Evolutionary conservation across 148 eudicot species (phyloP).

Genomic region (Rhododendron williamsianum): DNA sequence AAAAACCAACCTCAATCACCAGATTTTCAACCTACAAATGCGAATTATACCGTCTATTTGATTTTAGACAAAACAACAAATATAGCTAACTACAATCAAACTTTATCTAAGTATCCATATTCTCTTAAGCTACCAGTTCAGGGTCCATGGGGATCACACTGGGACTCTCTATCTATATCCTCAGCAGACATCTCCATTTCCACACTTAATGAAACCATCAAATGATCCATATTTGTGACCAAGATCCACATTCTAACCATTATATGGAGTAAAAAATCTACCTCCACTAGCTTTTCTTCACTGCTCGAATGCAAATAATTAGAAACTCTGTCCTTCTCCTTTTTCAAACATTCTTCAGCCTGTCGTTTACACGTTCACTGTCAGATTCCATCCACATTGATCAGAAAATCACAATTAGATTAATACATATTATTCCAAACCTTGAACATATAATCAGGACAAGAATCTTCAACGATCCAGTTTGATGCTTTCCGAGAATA

Average conservation of each 20-base stretch:
- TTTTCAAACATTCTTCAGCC: constrained; percentile 59
- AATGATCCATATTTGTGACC: background rate
- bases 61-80: background rate
- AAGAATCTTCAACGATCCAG: constrained; percentile 66
- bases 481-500: constrained; percentile 71
- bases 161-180: background rate
- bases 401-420: background rate
- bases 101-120: background rate
- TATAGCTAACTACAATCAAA: background rate
- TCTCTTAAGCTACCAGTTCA: too few species aligned
- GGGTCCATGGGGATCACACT: too few species aligned
- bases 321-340: constrained; percentile 64
- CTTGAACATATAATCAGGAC: constrained; percentile 78
- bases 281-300: constrained; percentile 64
- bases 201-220: background rate
- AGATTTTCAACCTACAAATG: background rate
- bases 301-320: constrained; percentile 58
- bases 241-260: background rate
- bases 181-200: background rate
- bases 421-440: constrained; percentile 9
- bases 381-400: background rate
- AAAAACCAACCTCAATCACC: background rate
- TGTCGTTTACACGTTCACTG: constrained; percentile 11
- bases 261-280: constrained; percentile 4
- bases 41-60: background rate